phyloP scores from a whole-genome alignment of 129 eudicot species.

The Centrapalus pauciflorus region DNA sequence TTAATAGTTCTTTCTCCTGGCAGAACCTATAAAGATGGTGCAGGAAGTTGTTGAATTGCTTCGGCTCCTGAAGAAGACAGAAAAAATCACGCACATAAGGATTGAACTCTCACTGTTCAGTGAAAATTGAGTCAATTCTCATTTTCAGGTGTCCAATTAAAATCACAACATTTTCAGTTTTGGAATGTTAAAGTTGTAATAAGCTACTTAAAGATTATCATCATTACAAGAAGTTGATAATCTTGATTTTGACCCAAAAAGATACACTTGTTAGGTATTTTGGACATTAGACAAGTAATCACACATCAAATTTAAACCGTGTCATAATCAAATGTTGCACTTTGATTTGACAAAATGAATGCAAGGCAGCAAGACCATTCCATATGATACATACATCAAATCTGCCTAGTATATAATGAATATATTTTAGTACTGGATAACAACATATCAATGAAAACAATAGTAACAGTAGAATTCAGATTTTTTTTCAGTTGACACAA shows the following conservation, averaged over 20 bases:
- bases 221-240: not conserved
- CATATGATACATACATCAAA: too few relatives aligned
- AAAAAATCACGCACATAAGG: not conserved
- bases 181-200: not conserved
- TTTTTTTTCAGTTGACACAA: too few relatives aligned
- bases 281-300: too few relatives aligned
- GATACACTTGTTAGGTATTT: too few relatives aligned
- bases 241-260: not conserved
- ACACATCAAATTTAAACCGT: too few relatives aligned
- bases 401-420: too few relatives aligned
- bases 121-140: not conserved
- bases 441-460: too few relatives aligned
- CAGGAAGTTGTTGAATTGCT: conserved; percentile 84
- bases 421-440: too few relatives aligned
- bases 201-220: not conserved
- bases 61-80: conserved; percentile 57
- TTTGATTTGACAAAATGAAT: too few relatives aligned
- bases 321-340: too few relatives aligned
- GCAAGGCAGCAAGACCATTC: too few relatives aligned
- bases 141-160: not conserved
- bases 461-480: too few relatives aligned
- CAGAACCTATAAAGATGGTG: conserved; percentile 54
- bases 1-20: conserved; percentile 46
- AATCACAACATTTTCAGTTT: not conserved
- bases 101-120: not conserved